Percentiles rank a stretch among this genome's conserved stretches.
Conservation (phyloP, 2,329 filamentous ascomycete species). For the Paraphoma chrysanthemicola region DNA sequence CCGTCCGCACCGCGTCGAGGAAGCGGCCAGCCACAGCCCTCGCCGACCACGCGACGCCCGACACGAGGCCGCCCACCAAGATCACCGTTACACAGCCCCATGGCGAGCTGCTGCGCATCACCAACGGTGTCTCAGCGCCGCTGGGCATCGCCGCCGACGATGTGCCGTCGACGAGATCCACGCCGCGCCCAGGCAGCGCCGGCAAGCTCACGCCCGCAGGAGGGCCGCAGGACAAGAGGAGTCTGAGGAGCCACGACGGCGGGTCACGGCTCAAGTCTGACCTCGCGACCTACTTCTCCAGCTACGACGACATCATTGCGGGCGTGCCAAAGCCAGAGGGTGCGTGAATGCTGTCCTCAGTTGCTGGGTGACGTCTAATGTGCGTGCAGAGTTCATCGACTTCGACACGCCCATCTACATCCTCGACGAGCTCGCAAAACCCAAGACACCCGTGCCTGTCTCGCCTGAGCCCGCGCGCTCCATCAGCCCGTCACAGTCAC, state of each 20-base stretch:
- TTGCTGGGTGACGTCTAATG: slow-evolving; percentile 20
- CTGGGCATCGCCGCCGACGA: slow-evolving; percentile 45
- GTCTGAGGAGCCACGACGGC: slow-evolving; percentile 83
- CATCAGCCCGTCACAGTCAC: slow-evolving; percentile 31
- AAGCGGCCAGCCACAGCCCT: slow-evolving; percentile 40
- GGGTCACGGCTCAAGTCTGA: slow-evolving; percentile 89
- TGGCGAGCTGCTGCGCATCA: slow-evolving; percentile 50
- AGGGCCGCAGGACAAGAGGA: slow-evolving; percentile 67
- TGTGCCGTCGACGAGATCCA: slow-evolving; percentile 38
- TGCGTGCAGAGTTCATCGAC: slow-evolving; percentile 70
- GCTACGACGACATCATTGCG: slow-evolving; percentile 93
- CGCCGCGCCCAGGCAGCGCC: slow-evolving; percentile 36
- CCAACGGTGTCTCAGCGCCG: slow-evolving; percentile 50
- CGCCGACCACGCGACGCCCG: slow-evolving; percentile 26
- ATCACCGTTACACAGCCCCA: slow-evolving; percentile 53
- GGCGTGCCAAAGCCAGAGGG: slow-evolving; percentile 80
- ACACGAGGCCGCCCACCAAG: slow-evolving; percentile 50
- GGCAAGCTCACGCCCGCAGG: slow-evolving; percentile 31
- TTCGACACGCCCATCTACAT: slow-evolving; percentile 76
- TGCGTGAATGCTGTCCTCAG: slow-evolving; percentile 51
- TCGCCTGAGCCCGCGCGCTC: slow-evolving; percentile 30
- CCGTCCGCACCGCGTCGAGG: slow-evolving; percentile 31
- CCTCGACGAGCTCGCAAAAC: slow-evolving; percentile 61
- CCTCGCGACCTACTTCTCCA: slow-evolving; percentile 86
- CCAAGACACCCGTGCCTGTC: slow-evolving; percentile 24